Evolutionary conservation across 1,139 yeast species (phyloP).

Genomic region (Scheffersomyces titani): DNA sequence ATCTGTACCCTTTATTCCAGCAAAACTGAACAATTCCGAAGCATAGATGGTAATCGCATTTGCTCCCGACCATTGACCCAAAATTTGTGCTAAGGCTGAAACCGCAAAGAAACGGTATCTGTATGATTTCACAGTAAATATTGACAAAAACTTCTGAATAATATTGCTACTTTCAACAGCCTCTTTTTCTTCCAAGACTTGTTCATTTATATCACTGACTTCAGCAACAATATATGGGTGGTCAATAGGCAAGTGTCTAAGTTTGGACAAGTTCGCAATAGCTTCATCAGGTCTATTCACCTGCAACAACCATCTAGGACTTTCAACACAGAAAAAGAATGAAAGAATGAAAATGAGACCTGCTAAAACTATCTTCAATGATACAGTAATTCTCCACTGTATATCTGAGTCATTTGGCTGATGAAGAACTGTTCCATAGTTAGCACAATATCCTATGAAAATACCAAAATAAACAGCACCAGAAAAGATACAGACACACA

Average conservation of each 20-base stretch:
- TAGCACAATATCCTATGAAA: constrained; percentile 52
- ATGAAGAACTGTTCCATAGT: constrained; percentile 43
- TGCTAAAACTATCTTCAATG: constrained; percentile 38
- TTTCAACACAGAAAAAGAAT: constrained; percentile 38
- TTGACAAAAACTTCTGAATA: constrained; percentile 29
- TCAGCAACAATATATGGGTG: constrained; percentile 56
- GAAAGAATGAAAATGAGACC: constrained; percentile 42
- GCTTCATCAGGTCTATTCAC: constrained; percentile 37
- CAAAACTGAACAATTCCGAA: constrained; percentile 52
- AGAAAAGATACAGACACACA: constrained; percentile 50
- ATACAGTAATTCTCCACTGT: constrained; percentile 36
- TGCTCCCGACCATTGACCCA: constrained; percentile 67
- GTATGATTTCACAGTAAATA: constrained; percentile 36
- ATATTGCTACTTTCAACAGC: constrained; percentile 31
- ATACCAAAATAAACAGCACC: constrained; percentile 60
- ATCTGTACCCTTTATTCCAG: constrained; percentile 45
- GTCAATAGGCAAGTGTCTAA: constrained; percentile 51
- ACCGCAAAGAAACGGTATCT: constrained; percentile 47
- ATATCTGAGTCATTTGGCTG: constrained; percentile 25
- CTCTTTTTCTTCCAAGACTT: constrained; percentile 38
- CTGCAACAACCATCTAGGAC: constrained; percentile 50
- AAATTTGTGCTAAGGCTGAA: constrained; percentile 46
- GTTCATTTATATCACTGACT: constrained; percentile 51
- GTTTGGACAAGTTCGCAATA: constrained; percentile 36
- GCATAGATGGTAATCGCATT: constrained; percentile 51